Evolutionary conservation across 176 grass and related monocot species (phyloP).

Genomic region (Bromus sterilis): DNA sequence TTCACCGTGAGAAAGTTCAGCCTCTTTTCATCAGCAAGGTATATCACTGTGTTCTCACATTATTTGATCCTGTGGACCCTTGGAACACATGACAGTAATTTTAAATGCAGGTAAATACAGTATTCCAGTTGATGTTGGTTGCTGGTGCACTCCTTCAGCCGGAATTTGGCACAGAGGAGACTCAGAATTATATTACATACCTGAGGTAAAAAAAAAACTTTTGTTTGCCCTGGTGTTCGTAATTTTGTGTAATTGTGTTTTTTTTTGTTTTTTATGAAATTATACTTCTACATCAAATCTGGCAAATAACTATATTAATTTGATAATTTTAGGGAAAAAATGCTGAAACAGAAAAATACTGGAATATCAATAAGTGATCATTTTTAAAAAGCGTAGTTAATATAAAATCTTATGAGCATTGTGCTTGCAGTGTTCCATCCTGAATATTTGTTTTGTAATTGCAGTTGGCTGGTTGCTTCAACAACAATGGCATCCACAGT

Average conservation of each 20-base stretch:
- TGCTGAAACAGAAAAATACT: background rate
- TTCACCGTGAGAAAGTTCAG: constrained; percentile 61
- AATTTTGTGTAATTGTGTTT: background rate
- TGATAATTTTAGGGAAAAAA: constrained; percentile 4
- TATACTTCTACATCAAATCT: background rate
- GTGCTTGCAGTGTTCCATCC: background rate
- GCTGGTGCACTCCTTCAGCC: constrained; percentile 83
- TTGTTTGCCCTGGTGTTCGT: background rate
- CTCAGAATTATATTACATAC: constrained; percentile 56
- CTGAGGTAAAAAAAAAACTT: constrained; percentile 53
- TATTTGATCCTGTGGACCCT: constrained; percentile 10
- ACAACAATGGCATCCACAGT: constrained; percentile 65
- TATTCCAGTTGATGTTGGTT: constrained; percentile 88
- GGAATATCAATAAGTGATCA: background rate
- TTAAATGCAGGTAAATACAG: constrained; percentile 71
- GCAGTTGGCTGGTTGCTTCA: constrained; percentile 82
- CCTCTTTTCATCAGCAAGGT: constrained; percentile 98
- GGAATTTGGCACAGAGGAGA: constrained; percentile 73
- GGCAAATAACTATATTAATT: background rate
- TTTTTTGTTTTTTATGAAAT: background rate
- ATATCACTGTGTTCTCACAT: constrained; percentile 9
- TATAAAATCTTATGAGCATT: background rate
- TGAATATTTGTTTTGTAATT: constrained; percentile 22
- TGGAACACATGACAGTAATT: constrained; percentile 10
- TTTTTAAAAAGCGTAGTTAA: background rate